A percentile compares a stretch with the other conserved stretches of the same genome.
Evolutionary conservation across 2,329 filamentous ascomycete genomes (phyloP).

Genomic region (Aspergillus neoniger): DNA sequence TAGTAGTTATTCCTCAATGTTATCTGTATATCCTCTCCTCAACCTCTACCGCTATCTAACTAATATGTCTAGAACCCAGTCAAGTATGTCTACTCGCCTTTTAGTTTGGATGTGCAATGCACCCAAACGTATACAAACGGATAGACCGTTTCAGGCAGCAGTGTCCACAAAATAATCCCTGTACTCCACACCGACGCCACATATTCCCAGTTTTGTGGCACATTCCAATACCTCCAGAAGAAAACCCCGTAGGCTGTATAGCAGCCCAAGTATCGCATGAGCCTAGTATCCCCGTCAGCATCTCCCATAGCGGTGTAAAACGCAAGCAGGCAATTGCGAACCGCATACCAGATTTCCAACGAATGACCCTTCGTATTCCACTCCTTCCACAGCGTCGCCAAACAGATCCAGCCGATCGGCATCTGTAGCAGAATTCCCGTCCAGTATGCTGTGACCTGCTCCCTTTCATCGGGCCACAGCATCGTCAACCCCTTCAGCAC

Average conservation of each 20-base stretch:
- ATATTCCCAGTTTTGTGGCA: slow-evolving; percentile 25
- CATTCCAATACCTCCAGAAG: slow-evolving; percentile 23
- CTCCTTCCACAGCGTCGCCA: slow-evolving; percentile 16
- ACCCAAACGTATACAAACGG: slow-evolving; percentile 21
- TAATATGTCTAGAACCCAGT: not conserved
- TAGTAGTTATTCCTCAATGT: too few relatives aligned
- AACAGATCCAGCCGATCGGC: slow-evolving; percentile 22
- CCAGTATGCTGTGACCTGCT: slow-evolving; percentile 27
- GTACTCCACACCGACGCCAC: slow-evolving; percentile 23
- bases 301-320: not conserved
- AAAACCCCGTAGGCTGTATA: slow-evolving; percentile 25
- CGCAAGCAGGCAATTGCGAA: not conserved
- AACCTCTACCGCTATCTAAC: too few relatives aligned
- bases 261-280: slow-evolving; percentile 24
- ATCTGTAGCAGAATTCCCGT: slow-evolving; percentile 23
- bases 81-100: slow-evolving; percentile 13
- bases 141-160: slow-evolving; percentile 25
- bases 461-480: slow-evolving; percentile 22
- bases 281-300: slow-evolving; percentile 8
- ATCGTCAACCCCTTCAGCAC: slow-evolving; percentile 6
- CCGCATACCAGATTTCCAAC: slow-evolving; percentile 21
- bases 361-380: slow-evolving; percentile 20
- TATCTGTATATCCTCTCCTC: too few relatives aligned
- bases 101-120: slow-evolving; percentile 10
- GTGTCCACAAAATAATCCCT: slow-evolving; percentile 20